Evolutionary conservation across 2,329 filamentous ascomycete genomes (phyloP), one percentile per base, ranked within the genome.

Genomic region (Pseudogymnoascus sp.): DNA sequence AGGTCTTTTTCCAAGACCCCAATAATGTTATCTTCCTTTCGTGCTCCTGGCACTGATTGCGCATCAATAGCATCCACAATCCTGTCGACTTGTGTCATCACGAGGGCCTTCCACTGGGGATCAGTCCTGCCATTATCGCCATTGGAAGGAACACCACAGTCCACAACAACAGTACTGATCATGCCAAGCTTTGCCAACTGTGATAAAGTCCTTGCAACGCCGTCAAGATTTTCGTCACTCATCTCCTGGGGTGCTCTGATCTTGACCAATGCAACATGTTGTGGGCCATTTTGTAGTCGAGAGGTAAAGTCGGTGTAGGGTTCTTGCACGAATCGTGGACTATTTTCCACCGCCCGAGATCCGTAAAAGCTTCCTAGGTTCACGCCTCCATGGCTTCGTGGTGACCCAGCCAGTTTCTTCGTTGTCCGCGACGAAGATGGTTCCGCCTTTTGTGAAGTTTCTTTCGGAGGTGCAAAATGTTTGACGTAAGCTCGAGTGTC

Each of bases 401-500:
- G 60, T 1, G 60, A 35, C 8, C 60, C 37, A 31, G 60, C 60
- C 10, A 59, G 6, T 62, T 40, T 62, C 16, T 62, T 42, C 11
- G 47, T 23, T 50, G 61, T 73, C 69, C 68, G 70, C 5, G 35
- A 25, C 14, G 59, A 40, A 67, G 69, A 66, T 69, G 18, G 70
- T 75, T 64, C 69, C 70, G 59, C 67, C 66, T 62, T 70, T 74
- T 67, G 71, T 74, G 73, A 69, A n/a, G 68, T 16, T 68, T 71
- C 61, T 66, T 72, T 64, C 65, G 73, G 65, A 7, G 77, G 76
- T 60, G 85, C 87, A 73, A 97, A 96, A 65, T 91, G 92, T 69
- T 94, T 89, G 14, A 99, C 82, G 72, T 97, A 99, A 38, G 90
- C 87, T 75, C 90, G 92, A 59, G 92, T 92, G 77, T 99, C 94